Base-by-base conservation (phyloP, 2,329 filamentous ascomycete genomes). In the Ascocoryne sarcoides region DNA sequence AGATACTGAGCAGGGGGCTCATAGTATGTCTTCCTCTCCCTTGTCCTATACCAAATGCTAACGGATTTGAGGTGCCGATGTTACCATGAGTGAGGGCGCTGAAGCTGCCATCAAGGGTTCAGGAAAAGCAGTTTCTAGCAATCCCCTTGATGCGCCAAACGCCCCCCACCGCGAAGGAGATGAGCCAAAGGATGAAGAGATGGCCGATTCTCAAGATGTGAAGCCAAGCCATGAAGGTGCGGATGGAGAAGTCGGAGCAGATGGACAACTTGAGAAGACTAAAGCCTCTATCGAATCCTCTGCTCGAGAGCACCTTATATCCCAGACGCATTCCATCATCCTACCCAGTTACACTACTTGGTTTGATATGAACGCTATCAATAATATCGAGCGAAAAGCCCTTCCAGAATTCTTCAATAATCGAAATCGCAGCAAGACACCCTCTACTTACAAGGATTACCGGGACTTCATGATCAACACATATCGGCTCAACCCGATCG, bases 391-490 rank as follows among this genome's bases (percentile, higher is more conserved):
- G 68, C 84, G 83, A 60, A 98, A 95, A 65, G 88, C 88, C 5
- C 73, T 98, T 51, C 88, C 90, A 15, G 92, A 98, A 62, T 98
- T 96, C 67, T 98, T 98, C 76, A 98, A 98, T 68, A 90, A 80
- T 62, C 79, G 92, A 45, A 98, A 98, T 65, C 83, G 92, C 56
- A 96, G 92, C 78, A 98, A 98, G 68, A 98, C 92, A 0, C 84
- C 88, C 1, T 82, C 88, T 36, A 86, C 96, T 16, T 98, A 98
- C 70, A 96, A 96, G 65, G 92, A 98, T 60, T 98, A 98, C 65
- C 82, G 92, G 53, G 92, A 98, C 60, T 98, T 98, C 60, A 98
- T 98, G 92, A 88, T 98, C 68, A 98, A 98, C 68, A 96, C 92
- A 10, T 98, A 98, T 65, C 82, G 92, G 28, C 69, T 98, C 42